phyloP scores from a whole-genome alignment of 768 basidiomycete genomes.

The Cyclocybe aegerita region DNA sequence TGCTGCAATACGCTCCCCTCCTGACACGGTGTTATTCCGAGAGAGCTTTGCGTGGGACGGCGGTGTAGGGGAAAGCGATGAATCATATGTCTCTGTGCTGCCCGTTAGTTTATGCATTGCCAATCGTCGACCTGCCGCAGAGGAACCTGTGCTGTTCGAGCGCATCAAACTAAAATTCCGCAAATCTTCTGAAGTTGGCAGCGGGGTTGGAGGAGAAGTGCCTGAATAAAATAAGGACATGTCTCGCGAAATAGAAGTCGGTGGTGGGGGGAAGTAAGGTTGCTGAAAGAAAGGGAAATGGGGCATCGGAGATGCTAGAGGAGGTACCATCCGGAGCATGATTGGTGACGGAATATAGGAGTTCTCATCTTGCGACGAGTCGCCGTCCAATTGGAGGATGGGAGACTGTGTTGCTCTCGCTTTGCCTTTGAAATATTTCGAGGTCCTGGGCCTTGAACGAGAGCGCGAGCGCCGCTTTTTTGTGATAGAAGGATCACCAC shows the following conservation, averaged over 20 bases:
- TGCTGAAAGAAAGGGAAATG: constrained; percentile 48
- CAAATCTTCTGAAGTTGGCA: constrained; percentile 78
- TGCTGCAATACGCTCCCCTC: constrained; percentile 75
- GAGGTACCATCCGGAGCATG: constrained; percentile 32
- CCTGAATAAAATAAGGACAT: constrained; percentile 62
- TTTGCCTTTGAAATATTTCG: constrained; percentile 72
- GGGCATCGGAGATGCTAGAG: constrained; percentile 47
- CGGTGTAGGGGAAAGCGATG: constrained; percentile 57
- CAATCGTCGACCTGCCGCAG: constrained; percentile 61
- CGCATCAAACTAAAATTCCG: constrained; percentile 73
- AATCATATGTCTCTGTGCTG: constrained; percentile 64
- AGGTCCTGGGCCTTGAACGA: constrained; percentile 75
- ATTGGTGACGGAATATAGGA: constrained; percentile 35
- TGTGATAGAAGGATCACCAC: constrained; percentile 51
- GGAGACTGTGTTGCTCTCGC: constrained; percentile 49
- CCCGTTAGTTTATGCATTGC: constrained; percentile 88
- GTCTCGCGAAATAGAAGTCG: constrained; percentile 53
- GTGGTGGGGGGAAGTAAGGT: constrained; percentile 47
- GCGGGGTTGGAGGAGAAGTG: constrained; percentile 63
- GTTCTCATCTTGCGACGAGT: constrained; percentile 73
- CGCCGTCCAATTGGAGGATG: constrained; percentile 46
- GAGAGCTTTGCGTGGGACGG: constrained; percentile 41
- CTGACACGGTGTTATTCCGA: constrained; percentile 82
- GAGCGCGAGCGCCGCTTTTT: constrained; percentile 73
- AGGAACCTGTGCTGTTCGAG: constrained; percentile 85